Evolutionary conservation across 345 rosid genomes (phyloP).

Genomic region (Geranium rotundifolium): DNA sequence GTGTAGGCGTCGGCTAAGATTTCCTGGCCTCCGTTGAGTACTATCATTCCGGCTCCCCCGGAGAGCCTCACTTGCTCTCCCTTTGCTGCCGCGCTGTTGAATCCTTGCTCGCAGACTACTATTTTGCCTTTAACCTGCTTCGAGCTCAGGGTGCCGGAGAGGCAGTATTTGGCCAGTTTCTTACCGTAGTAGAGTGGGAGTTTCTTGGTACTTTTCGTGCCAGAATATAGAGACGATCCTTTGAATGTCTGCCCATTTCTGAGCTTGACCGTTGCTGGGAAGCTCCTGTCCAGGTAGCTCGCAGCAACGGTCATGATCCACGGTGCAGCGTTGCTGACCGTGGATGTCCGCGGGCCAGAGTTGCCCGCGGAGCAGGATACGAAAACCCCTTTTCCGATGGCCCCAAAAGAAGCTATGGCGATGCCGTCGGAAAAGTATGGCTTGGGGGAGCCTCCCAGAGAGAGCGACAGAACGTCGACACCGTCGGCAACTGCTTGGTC

Average conservation of each 20-base stretch:
- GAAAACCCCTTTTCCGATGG: slow-evolving; percentile 45
- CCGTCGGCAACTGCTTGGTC: slow-evolving; percentile 62
- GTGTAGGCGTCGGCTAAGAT: slow-evolving; percentile 50
- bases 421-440: slow-evolving; percentile 44
- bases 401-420: slow-evolving; percentile 53
- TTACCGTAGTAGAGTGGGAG: slow-evolving; percentile 34
- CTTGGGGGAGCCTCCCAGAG: slow-evolving; percentile 44
- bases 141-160: slow-evolving; percentile 12
- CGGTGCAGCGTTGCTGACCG: slow-evolving; percentile 51
- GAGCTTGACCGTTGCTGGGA: slow-evolving; percentile 44
- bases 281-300: slow-evolving; percentile 53
- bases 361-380: slow-evolving; percentile 82
- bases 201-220: slow-evolving; percentile 20
- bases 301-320: slow-evolving; percentile 93
- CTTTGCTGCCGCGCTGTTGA: slow-evolving; percentile 32
- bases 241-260: slow-evolving; percentile 29
- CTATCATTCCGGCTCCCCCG: slow-evolving; percentile 65
- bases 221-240: slow-evolving; percentile 45
- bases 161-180: slow-evolving; percentile 36
- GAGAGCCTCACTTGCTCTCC: slow-evolving; percentile 31
- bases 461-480: slow-evolving; percentile 66
- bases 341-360: slow-evolving; percentile 46
- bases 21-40: slow-evolving; percentile 61
- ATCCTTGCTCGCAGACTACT: slow-evolving; percentile 44
- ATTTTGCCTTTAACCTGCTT: slow-evolving; percentile 43